Conservation (phyloP, 2,329 filamentous ascomycete genomes). For the Fusarium neocosmosporiellum region DNA sequence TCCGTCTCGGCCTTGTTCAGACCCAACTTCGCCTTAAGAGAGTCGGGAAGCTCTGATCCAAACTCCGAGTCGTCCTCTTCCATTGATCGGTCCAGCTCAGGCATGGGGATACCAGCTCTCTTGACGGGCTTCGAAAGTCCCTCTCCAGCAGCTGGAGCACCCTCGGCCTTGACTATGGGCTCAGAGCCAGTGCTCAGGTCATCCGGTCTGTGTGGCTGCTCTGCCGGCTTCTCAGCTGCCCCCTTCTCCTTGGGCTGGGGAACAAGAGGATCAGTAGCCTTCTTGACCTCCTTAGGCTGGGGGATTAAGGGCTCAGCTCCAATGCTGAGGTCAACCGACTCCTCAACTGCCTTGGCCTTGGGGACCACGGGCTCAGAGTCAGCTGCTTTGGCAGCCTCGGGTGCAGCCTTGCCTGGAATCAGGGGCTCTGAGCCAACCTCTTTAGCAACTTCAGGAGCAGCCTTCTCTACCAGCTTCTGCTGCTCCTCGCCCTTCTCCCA, state of each 20-base stretch:
- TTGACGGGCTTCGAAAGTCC: conserved; percentile 21
- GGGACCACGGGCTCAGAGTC: background rate
- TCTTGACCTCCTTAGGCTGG: background rate
- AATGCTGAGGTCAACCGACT: background rate
- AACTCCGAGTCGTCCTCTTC: conserved; percentile 37
- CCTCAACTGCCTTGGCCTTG: background rate
- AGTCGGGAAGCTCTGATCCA: conserved; percentile 47
- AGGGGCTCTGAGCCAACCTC: background rate
- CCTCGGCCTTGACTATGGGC: conserved; percentile 7
- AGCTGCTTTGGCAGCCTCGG: background rate
- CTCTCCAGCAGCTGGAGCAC: background rate
- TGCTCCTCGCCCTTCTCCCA: conserved; percentile 58
- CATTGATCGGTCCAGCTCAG: conserved; percentile 33
- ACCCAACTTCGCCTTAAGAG: conserved; percentile 48
- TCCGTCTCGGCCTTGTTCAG: conserved; percentile 12
- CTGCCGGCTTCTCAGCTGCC: background rate
- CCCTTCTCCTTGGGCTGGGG: background rate
- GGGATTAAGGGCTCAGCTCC: background rate
- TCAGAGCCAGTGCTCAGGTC: conserved; percentile 9
- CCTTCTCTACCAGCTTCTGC: conserved; percentile 44
- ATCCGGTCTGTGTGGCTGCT: conserved; percentile 1
- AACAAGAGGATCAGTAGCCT: background rate
- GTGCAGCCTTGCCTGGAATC: conserved; percentile 24
- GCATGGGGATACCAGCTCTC: conserved; percentile 41
- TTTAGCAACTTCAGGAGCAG: conserved; percentile 20